Evolutionary conservation across 2,329 filamentous ascomycete genomes (phyloP).

Genomic region (Hypoxylon sp.): DNA sequence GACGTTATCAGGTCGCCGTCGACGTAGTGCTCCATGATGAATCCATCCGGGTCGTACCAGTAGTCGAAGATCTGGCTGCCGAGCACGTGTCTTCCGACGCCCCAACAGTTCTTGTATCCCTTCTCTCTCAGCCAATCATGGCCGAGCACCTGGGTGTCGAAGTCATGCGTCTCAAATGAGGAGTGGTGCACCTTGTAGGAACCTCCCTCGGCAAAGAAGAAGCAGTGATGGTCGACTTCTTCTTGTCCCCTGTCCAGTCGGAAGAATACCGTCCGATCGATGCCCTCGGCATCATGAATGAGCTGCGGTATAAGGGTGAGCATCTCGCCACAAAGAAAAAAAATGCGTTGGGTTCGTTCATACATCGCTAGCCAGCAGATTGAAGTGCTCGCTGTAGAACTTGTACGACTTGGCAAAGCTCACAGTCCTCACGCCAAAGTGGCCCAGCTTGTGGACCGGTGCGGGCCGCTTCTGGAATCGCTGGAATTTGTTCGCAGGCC

Average conservation of each 20-base stretch:
- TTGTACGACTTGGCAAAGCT: constrained; percentile 57
- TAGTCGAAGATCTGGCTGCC: constrained; percentile 78
- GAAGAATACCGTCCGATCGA: constrained; percentile 55
- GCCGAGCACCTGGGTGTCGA: constrained; percentile 73
- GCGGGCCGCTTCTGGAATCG: constrained; percentile 60
- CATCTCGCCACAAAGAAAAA: background rate
- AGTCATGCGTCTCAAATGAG: constrained; percentile 75
- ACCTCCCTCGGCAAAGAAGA: constrained; percentile 59
- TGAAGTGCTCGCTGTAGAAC: constrained; percentile 61
- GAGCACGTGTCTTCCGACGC: constrained; percentile 73
- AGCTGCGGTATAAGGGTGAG: constrained; percentile 40
- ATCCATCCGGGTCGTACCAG: constrained; percentile 68
- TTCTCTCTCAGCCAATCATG: constrained; percentile 72
- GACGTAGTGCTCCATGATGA: constrained; percentile 75
- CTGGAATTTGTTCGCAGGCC: constrained; percentile 57
- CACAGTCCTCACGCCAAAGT: constrained; percentile 63
- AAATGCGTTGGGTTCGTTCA: constrained; percentile 3
- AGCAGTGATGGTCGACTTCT: constrained; percentile 59
- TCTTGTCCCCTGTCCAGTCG: constrained; percentile 54
- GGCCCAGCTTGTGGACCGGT: constrained; percentile 61
- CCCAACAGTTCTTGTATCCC: constrained; percentile 73
- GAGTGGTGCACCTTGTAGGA: constrained; percentile 70
- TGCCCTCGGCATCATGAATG: constrained; percentile 49
- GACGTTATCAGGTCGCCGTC: constrained; percentile 72
- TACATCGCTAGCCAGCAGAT: constrained; percentile 60